Percentiles rank a stretch among this genome's conserved stretches.
Evolutionary conservation across 345 rosid species (phyloP).

Genomic region (Arabidopsis arenosa): DNA sequence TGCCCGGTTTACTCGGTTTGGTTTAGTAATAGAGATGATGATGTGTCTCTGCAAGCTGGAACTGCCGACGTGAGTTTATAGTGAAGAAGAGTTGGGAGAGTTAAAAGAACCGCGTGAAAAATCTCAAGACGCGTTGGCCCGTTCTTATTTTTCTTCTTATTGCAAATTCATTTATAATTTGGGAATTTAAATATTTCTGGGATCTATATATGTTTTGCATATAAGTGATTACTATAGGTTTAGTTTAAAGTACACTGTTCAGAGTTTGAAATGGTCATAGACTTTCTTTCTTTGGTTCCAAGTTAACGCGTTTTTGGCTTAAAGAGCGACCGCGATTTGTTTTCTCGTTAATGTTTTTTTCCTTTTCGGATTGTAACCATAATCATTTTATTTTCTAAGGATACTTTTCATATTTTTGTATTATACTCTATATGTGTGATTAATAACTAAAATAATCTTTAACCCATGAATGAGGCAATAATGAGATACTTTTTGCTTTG

Average conservation of each 20-base stretch:
- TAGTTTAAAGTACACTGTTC: constrained; percentile 24
- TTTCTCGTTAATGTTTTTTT: neutral
- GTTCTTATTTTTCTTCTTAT: constrained; percentile 11
- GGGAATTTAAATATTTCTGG: neutral
- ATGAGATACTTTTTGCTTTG: neutral
- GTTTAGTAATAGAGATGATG: constrained; percentile 12
- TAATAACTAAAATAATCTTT: neutral
- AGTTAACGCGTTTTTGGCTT: constrained; percentile 38
- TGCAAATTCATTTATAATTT: constrained; percentile 20
- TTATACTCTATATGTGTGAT: neutral
- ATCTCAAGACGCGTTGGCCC: constrained; percentile 39
- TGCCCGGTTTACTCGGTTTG: constrained; percentile 34
- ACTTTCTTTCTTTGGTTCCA: constrained; percentile 32
- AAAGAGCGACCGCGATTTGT: constrained; percentile 1
- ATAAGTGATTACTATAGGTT: constrained; percentile 15
- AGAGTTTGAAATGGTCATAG: constrained; percentile 44
- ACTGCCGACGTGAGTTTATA: constrained; percentile 46
- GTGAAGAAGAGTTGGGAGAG: constrained; percentile 30
- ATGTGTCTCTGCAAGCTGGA: constrained; percentile 39
- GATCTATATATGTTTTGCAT: constrained; percentile 11
- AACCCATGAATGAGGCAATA: neutral
- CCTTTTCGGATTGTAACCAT: neutral
- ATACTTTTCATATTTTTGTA: neutral
- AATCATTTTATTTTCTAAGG: too few species aligned
- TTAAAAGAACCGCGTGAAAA: constrained; percentile 38